phyloP scores from a whole-genome alignment of 768 basidiomycete genomes.

The Sporobolomyces roseus region DNA sequence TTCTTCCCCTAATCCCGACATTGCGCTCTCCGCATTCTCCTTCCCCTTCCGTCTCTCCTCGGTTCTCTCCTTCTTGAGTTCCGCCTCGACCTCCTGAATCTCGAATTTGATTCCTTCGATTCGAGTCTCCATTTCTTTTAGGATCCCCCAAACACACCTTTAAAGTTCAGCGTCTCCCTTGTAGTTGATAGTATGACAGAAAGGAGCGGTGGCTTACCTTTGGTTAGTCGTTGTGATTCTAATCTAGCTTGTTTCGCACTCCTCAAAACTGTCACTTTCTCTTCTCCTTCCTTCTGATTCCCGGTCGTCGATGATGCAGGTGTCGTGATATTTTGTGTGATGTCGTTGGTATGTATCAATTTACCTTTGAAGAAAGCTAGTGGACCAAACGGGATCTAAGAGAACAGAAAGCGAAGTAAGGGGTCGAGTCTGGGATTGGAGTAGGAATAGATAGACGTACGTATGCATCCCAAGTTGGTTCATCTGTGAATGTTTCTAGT shows the following conservation, averaged over 20 bases:
- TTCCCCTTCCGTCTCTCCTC: not conserved
- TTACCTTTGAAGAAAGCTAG: conserved; percentile 40
- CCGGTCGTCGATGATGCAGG: not conserved
- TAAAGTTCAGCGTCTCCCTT: not conserved
- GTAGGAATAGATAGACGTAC: not conserved
- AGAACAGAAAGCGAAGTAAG: not conserved
- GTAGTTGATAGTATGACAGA: not conserved
- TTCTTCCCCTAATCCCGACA: conserved; percentile 12
- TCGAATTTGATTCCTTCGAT: not conserved
- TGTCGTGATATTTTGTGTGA: conserved; percentile 3
- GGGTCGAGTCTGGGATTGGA: not conserved
- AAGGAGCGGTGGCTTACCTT: not conserved
- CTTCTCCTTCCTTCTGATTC: no score
- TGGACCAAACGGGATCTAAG: conserved; percentile 36
- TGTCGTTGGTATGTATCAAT: conserved; percentile 42
- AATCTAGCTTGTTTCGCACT: conserved; percentile 35
- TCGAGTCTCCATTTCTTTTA: not conserved
- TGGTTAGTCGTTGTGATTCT: not conserved
- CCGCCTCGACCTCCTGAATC: not conserved
- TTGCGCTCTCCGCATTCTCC: not conserved
- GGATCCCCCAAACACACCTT: not conserved
- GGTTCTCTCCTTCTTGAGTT: conserved; percentile 15
- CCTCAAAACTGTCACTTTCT: not conserved
- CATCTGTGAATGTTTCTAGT: conserved; percentile 30
- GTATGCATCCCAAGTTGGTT: conserved; percentile 33